phyloP scores from a whole-genome alignment of 2,329 filamentous ascomycete species.

The Fusarium globosum region DNA sequence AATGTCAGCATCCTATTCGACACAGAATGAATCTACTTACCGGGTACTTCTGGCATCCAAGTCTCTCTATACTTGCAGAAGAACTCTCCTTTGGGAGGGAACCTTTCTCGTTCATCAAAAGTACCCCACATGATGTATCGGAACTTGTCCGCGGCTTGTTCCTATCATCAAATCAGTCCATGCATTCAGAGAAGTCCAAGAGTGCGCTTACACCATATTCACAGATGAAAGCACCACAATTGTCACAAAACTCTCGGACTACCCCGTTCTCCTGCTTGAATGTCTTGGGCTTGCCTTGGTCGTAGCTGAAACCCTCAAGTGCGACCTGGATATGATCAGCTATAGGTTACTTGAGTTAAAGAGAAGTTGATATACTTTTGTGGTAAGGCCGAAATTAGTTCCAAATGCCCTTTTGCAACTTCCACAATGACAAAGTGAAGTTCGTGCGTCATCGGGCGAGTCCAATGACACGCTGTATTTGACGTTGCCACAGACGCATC shows the following conservation, averaged over 20 bases:
- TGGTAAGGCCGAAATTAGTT: slow-evolving; percentile 29
- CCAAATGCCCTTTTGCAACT: slow-evolving; percentile 27
- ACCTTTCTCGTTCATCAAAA: slow-evolving; percentile 58
- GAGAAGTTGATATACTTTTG: not conserved
- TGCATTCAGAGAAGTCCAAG: too few species aligned
- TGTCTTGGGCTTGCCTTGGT: slow-evolving; percentile 8
- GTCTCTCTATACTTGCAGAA: slow-evolving; percentile 59
- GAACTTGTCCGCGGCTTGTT: slow-evolving; percentile 58
- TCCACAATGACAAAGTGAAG: slow-evolving; percentile 16
- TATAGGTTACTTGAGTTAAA: fast-evolving
- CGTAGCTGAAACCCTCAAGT: slow-evolving; percentile 12
- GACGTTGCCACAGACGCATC: slow-evolving; percentile 27
- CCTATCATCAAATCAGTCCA: not conserved
- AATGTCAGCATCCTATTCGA: not conserved
- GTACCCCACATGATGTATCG: slow-evolving; percentile 60
- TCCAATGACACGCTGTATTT: slow-evolving; percentile 18
- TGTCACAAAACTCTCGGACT: slow-evolving; percentile 27
- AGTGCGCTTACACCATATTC: slow-evolving; percentile 15
- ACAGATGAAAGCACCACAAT: slow-evolving; percentile 31
- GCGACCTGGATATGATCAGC: not conserved
- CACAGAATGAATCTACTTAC: not conserved
- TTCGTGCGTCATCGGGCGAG: slow-evolving; percentile 22
- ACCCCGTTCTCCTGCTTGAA: slow-evolving; percentile 31
- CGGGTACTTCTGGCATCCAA: slow-evolving; percentile 53
- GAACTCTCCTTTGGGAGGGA: slow-evolving; percentile 66